Evolutionary conservation across 768 basidiomycete genomes (phyloP).

Genomic region (Panellus pusillus): DNA sequence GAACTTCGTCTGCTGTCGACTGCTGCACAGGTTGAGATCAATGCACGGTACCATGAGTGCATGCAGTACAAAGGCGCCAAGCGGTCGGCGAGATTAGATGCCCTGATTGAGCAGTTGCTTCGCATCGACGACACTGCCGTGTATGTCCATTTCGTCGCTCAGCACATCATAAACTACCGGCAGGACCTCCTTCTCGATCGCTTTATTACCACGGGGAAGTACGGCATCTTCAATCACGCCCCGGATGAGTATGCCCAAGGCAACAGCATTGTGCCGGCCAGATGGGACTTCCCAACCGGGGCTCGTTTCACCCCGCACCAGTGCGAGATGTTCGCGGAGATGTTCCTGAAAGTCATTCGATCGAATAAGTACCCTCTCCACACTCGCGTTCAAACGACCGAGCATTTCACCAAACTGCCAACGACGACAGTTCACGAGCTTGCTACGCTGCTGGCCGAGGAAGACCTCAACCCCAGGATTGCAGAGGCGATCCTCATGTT

Average conservation of each 20-base stretch:
- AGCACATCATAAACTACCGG: slow-evolving; percentile 17
- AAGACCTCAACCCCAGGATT: slow-evolving; percentile 20
- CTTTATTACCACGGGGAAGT: slow-evolving; percentile 12
- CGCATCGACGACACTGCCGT: slow-evolving; percentile 18
- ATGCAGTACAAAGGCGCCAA: slow-evolving; percentile 9
- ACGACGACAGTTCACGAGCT: slow-evolving; percentile 23
- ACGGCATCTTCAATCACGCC: slow-evolving; percentile 18
- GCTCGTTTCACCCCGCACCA: slow-evolving; percentile 18
- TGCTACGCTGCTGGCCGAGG: slow-evolving; percentile 17
- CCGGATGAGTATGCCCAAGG: slow-evolving; percentile 6
- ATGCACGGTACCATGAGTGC: slow-evolving; percentile 14
- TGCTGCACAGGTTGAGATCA: slow-evolving; percentile 8
- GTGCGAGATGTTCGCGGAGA: slow-evolving; percentile 20
- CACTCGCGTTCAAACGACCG: slow-evolving; percentile 13
- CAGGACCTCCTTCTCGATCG: slow-evolving; percentile 21
- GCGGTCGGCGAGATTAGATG: slow-evolving; percentile 11
- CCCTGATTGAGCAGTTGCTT: slow-evolving; percentile 16
- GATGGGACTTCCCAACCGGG: slow-evolving; percentile 14
- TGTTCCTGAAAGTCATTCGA: slow-evolving; percentile 14
- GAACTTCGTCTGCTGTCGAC: slow-evolving; percentile 18
- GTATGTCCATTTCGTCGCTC: slow-evolving; percentile 13
- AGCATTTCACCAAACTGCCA: slow-evolving; percentile 21
- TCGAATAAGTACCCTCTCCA: slow-evolving; percentile 18
- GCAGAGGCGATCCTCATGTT: slow-evolving; percentile 24
- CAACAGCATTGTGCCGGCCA: slow-evolving; percentile 11